Conservation (phyloP, 441 rosid genomes). For the Populus hybrid region DNA sequence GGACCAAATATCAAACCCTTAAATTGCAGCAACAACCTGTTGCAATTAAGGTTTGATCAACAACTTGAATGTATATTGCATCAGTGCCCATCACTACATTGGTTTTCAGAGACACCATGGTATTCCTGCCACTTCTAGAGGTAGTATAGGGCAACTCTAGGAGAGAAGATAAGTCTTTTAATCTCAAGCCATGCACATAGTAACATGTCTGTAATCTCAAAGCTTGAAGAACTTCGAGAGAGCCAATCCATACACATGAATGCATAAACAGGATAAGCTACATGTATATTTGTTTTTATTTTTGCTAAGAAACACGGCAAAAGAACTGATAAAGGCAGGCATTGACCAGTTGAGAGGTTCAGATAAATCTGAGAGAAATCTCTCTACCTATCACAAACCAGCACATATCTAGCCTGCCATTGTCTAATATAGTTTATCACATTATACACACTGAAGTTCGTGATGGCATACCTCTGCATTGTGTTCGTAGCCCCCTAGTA, state of each 20-base stretch:
- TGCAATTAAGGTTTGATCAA: not conserved
- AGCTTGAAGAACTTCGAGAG: constrained; percentile 2
- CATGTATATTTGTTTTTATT: not conserved
- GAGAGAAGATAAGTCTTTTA: not conserved
- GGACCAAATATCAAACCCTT: not conserved
- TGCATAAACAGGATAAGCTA: not conserved
- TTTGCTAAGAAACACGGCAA: not conserved
- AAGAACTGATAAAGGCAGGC: not conserved
- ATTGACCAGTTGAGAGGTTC: not conserved
- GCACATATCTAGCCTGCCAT: not conserved
- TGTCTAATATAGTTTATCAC: not conserved
- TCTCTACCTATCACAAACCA: constrained; percentile 5
- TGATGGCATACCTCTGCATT: constrained; percentile 74
- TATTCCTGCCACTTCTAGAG: not conserved
- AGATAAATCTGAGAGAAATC: not conserved
- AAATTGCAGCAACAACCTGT: not conserved
- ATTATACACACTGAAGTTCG: constrained; percentile 16
- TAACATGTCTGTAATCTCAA: not conserved
- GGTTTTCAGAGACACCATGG: not conserved
- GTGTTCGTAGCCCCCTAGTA: constrained; percentile 70
- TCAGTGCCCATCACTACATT: not conserved
- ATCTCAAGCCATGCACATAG: not conserved
- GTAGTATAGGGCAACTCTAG: not conserved
- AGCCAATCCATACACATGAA: not conserved
- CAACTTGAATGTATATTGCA: not conserved